Evolutionary conservation across 768 basidiomycete genomes (phyloP).

Genomic region (Boletus sensibilis): DNA sequence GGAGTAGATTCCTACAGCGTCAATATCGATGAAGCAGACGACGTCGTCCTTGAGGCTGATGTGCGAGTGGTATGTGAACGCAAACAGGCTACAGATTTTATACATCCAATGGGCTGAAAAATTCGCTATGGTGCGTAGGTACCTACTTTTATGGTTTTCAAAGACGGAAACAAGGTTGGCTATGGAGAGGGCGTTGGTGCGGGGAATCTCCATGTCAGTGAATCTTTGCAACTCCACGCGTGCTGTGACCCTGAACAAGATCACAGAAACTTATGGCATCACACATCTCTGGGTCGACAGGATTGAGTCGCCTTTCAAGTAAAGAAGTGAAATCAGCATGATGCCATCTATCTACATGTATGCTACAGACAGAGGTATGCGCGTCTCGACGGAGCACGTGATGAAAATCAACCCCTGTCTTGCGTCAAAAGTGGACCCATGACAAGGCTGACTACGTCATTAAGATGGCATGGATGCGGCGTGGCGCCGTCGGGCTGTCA

Average conservation of each 20-base stretch:
- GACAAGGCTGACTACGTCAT: neutral
- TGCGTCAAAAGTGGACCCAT: no score
- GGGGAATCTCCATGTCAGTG: constrained; percentile 26
- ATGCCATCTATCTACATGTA: neutral
- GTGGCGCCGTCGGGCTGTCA: neutral
- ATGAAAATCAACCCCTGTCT: constrained; percentile 17
- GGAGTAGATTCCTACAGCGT: constrained; percentile 68
- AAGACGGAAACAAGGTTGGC: constrained; percentile 30
- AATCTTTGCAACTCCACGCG: constrained; percentile 7
- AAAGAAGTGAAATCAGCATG: neutral
- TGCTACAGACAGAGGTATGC: neutral
- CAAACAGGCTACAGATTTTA: neutral
- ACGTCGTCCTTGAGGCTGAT: constrained; percentile 56
- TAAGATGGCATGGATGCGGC: neutral
- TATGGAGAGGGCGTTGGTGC: constrained; percentile 26
- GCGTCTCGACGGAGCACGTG: constrained; percentile 5
- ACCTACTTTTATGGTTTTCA: constrained; percentile 31
- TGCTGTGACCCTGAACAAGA: neutral
- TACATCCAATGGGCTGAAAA: neutral
- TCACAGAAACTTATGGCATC: constrained; percentile 23
- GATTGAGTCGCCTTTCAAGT: neutral
- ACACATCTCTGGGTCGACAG: constrained; percentile 11
- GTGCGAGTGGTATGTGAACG: constrained; percentile 53
- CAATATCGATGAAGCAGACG: constrained; percentile 59
- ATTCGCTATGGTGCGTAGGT: constrained; percentile 7